A percentile compares a stretch with the other conserved stretches of the same genome.
Conservation (phyloP, 495 filamentous ascomycete genomes). For the Penicillium bialowiezense region DNA sequence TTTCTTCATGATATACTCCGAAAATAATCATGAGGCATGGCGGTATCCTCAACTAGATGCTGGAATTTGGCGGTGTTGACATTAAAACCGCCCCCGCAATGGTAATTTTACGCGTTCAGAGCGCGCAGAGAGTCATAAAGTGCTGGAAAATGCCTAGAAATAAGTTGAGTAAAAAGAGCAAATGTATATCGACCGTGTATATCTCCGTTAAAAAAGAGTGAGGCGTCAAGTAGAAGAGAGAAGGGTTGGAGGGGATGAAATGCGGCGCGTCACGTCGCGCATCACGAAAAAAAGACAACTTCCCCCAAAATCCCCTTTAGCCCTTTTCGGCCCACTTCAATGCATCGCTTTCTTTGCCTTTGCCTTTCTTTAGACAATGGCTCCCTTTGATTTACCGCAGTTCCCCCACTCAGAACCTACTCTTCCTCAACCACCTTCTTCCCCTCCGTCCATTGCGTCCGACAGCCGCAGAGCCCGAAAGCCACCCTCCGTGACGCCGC, state of each 20-base stretch:
- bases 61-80: not conserved
- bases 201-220: not conserved
- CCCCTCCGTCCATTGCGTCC: constrained; percentile 46
- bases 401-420: constrained; percentile 44
- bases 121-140: not conserved
- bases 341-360: constrained; percentile 8
- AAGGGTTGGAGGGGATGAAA: constrained; percentile 1
- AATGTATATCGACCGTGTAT: not conserved
- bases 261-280: constrained; percentile 10
- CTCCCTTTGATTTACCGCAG: constrained; percentile 35
- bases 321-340: constrained; percentile 18
- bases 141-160: not conserved
- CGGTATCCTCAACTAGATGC: too few species aligned
- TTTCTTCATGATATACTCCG: too few species aligned
- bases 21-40: too few species aligned
- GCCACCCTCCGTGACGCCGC: constrained; percentile 62
- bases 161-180: not conserved
- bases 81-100: not conserved
- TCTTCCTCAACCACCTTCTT: constrained; percentile 41
- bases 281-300: constrained; percentile 8
- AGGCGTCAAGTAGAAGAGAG: not conserved
- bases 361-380: constrained; percentile 32
- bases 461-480: constrained; percentile 46
- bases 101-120: not conserved
- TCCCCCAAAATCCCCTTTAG: constrained; percentile 22